Evolutionary conservation across 140 eudicot genomes (phyloP).

Genomic region (Cichorium intybus): DNA sequence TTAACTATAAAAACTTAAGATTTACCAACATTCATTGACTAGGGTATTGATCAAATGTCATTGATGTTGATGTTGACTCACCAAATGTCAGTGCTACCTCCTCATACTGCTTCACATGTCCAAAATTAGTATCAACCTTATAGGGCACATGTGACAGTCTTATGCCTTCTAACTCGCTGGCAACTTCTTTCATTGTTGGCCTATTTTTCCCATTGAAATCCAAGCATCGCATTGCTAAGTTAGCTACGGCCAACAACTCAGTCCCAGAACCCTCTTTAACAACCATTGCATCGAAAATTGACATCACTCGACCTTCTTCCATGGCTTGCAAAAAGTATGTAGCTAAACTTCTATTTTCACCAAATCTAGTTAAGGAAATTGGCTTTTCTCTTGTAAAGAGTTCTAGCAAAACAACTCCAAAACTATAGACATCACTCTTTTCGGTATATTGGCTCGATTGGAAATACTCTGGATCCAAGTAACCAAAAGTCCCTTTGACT

Average conservation of each 20-base stretch:
- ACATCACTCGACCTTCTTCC: not conserved
- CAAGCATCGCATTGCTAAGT: conserved; percentile 7
- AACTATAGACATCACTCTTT: conserved; percentile 13
- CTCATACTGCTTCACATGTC: not conserved
- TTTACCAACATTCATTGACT: not conserved
- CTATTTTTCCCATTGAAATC: conserved; percentile 3
- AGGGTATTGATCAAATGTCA: not conserved
- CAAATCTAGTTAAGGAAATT: conserved; percentile 5
- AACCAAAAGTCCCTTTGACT: conserved; percentile 17
- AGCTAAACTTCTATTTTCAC: conserved; percentile 7
- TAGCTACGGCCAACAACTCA: not conserved
- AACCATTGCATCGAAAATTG: not conserved
- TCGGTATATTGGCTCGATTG: conserved; percentile 15
- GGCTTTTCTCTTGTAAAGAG: conserved; percentile 8
- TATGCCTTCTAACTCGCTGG: not conserved
- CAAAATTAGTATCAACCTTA: not conserved
- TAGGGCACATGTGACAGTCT: not conserved
- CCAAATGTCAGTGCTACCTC: not conserved
- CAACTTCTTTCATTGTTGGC: conserved; percentile 18
- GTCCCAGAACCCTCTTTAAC: not conserved
- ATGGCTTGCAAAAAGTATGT: conserved; percentile 1
- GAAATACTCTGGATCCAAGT: conserved; percentile 13
- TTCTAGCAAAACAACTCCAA: conserved; percentile 14
- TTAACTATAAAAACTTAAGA: no score
- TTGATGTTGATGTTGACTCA: not conserved